Base-by-base conservation (phyloP, 495 filamentous ascomycete genomes). In the Neurospora africana region DNA sequence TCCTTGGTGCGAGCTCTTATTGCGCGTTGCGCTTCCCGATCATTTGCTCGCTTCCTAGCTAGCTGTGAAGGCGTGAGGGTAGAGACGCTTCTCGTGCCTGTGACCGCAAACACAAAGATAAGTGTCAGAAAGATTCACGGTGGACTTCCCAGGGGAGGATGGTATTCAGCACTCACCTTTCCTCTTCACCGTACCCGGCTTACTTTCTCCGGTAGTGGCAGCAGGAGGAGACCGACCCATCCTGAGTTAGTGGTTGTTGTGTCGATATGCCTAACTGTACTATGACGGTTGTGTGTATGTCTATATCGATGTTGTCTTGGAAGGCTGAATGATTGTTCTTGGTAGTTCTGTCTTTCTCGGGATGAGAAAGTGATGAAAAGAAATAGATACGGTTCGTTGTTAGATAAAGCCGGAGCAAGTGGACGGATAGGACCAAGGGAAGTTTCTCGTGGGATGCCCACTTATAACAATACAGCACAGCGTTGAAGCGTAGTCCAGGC, bases 1-100 rank as follows among this genome's bases (percentile, higher is more conserved):
- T 88, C 84, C 76, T 93, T 94, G 13, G 91, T 96, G 72, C 93
- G 86, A 75, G 92, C 90, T 19, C 93, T 86, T 72, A 96, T 97
- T 21, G 92, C 92, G 68, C 92, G 88, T 79, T 97, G 93, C 21
- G 93, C 93, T 81, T 94, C 92, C 47, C 93, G 88, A 78, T 97
- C 93, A 80, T 96, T 96, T 77, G 92, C 92, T 71, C 93, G 87
- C 81, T 97, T 97, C 77, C 91, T 88, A 8, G 87, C 89, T 68
- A 92, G 83, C 78, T 93, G 91, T 33, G 89, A 86, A n/a, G 88
- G 87, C 15, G 89, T 91, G 73, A 93, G 86, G 72, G 89, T 92
- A 69, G 90, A 89, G 23, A 93, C 90, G 44, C 90, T 90, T 71
- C 91, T 84, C 35, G 88, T 86, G n/a, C 87, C 89, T 86, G 69